Evolutionary conservation across 2,329 filamentous ascomycete species (phyloP).

Genomic region (Fonsecaea nubica): DNA sequence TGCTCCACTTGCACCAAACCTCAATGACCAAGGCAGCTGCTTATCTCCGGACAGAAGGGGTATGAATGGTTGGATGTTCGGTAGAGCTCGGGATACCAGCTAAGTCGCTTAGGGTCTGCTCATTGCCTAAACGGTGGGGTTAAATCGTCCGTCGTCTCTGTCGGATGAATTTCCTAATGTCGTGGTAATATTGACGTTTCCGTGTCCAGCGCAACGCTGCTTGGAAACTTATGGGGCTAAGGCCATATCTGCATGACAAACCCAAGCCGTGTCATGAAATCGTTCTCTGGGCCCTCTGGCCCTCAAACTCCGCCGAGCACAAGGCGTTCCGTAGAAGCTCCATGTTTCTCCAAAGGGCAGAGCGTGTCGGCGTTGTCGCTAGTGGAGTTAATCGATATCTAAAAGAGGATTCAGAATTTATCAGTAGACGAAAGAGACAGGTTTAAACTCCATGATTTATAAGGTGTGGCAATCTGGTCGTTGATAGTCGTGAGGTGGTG

Average conservation of each 20-base stretch:
- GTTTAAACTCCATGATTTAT: constrained; percentile 6
- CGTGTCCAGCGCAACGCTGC: constrained; percentile 8
- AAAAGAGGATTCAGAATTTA: neutral
- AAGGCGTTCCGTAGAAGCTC: neutral
- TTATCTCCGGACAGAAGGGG: neutral
- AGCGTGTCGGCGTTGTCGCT: neutral
- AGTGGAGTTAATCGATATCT: neutral
- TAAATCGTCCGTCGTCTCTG: neutral
- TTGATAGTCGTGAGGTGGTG: neutral
- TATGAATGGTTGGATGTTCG: neutral
- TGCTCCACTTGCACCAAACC: constrained; percentile 1
- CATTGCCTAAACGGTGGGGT: neutral
- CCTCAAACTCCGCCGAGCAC: neutral
- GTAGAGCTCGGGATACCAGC: neutral
- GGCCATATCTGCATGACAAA: neutral
- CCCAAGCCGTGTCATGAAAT: neutral
- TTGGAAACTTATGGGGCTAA: neutral
- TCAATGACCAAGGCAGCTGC: neutral
- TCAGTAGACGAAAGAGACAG: neutral
- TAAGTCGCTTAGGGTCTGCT: neutral
- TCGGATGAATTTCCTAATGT: neutral
- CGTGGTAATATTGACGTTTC: constrained; percentile 10
- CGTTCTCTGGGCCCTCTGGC: neutral
- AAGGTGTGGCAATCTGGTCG: neutral
- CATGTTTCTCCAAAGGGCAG: neutral